These are phyloP conservation scores for Ascochyta clinopodiicola DNA, from an alignment of 2,329 filamentous ascomycete genomes.

Conservation along the genomic window DNA sequence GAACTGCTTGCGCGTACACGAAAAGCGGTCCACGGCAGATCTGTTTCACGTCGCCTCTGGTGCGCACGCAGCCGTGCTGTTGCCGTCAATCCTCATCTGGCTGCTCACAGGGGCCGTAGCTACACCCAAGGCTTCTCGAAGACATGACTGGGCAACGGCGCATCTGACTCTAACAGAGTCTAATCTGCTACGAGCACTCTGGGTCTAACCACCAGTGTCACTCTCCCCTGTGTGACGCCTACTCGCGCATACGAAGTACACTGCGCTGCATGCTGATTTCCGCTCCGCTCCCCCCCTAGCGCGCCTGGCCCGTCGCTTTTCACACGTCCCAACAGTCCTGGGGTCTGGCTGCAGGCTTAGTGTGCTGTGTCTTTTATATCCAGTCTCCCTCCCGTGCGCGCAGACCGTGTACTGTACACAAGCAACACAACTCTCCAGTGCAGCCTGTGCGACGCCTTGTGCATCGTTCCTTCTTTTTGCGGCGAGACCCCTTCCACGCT, in stretches of 20 bases:
- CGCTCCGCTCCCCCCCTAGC: conserved; percentile 42
- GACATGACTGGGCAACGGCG: conserved; percentile 20
- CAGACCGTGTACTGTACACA: conserved; percentile 12
- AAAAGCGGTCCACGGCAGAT: conserved; percentile 33
- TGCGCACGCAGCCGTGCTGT: conserved; percentile 23
- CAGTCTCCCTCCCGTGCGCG: conserved; percentile 32
- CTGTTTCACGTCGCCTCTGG: conserved; percentile 39
- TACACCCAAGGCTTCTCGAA: conserved; percentile 11
- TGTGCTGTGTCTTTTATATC: conserved; percentile 28
- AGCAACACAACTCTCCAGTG: conserved; percentile 32
- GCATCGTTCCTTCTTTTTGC: conserved; percentile 22
- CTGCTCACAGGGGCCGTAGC: neutral
- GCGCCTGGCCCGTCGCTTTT: conserved; percentile 36
- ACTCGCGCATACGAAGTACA: neutral
- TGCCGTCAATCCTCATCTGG: conserved; percentile 28
- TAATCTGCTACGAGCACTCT: neutral
- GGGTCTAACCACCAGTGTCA: neutral
- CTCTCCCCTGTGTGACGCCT: conserved; percentile 26
- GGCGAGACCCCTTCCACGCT: conserved; percentile 22
- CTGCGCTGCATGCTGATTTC: conserved; percentile 26
- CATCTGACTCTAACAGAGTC: conserved; percentile 16
- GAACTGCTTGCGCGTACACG: conserved; percentile 42
- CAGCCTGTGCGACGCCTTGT: conserved; percentile 34
- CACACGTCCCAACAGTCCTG: conserved; percentile 31
- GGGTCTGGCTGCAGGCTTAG: conserved; percentile 5